A percentile compares a stretch with the other conserved stretches of the same genome.
Conservation (phyloP, 805 yeast species). For the Saccharomycopsis sp. region DNA sequence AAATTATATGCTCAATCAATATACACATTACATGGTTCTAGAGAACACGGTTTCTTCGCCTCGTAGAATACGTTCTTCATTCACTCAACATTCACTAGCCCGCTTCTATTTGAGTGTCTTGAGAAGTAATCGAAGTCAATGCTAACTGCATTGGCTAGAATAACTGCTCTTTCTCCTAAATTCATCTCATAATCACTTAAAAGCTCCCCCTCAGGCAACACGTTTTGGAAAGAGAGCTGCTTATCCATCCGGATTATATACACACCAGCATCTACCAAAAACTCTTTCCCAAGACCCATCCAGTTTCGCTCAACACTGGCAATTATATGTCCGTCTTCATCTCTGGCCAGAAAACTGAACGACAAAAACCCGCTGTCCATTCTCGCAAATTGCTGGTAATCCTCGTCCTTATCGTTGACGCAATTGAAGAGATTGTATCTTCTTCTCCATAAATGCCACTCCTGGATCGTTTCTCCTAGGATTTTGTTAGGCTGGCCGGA, state of each 20-base stretch:
- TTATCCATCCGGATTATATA: constrained; percentile 80
- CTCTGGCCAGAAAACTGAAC: constrained; percentile 74
- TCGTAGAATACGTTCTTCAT: too few species aligned
- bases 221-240: constrained; percentile 5
- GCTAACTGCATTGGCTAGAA: constrained; percentile 83
- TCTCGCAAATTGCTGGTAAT: constrained; percentile 72
- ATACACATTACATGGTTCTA: too few species aligned
- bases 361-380: constrained; percentile 84
- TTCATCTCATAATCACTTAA: constrained; percentile 42
- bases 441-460: constrained; percentile 94
- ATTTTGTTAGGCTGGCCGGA: constrained; percentile 27
- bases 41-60: too few species aligned
- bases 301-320: constrained; percentile 87
- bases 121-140: constrained; percentile 96
- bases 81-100: constrained; percentile 22
- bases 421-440: constrained; percentile 70
- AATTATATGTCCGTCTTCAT: constrained; percentile 50
- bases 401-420: constrained; percentile 29
- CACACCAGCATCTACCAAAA: constrained; percentile 92
- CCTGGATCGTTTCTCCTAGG: constrained; percentile 84
- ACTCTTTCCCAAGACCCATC: constrained; percentile 90
- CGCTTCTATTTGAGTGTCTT: constrained; percentile 68
- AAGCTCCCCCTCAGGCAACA: constrained; percentile 46
- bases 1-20: too few species aligned
- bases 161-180: constrained; percentile 76